Percentiles rank a stretch among this genome's conserved stretches.
Conservation (phyloP, 2,329 filamentous ascomycete species). For the Cyphellophora attinorum region DNA sequence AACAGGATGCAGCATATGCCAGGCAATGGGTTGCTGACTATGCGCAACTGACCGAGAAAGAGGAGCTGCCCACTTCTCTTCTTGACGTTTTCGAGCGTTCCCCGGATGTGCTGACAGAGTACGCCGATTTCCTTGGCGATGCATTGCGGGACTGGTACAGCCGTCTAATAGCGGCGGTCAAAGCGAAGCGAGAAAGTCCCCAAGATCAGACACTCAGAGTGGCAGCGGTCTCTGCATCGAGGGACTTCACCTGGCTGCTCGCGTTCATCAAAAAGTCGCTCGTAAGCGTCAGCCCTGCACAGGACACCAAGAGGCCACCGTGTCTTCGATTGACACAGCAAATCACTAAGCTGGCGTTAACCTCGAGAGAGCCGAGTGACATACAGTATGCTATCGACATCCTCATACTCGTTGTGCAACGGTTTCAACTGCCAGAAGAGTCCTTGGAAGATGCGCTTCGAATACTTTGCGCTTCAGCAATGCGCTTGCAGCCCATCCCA, state of each 20-base stretch:
- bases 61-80: background rate
- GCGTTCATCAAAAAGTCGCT: background rate
- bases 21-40: background rate
- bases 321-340: background rate
- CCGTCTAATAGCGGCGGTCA: background rate
- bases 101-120: background rate
- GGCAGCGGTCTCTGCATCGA: background rate
- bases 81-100: background rate
- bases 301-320: background rate
- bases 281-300: background rate
- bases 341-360: slow-evolving; percentile 4
- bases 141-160: background rate
- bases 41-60: background rate
- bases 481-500: slow-evolving; percentile 10
- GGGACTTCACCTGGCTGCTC: slow-evolving; percentile 1
- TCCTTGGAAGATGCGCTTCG: slow-evolving; percentile 12
- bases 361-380: slow-evolving; percentile 10
- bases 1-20: background rate
- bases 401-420: slow-evolving; percentile 9
- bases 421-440: slow-evolving; percentile 11
- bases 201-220: background rate
- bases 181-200: background rate
- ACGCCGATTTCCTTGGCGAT: background rate
- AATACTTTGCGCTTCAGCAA: slow-evolving; percentile 13
- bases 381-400: slow-evolving; percentile 14